phyloP scores from a whole-genome alignment of 805 yeast species.

The Hanseniaspora lachancei region DNA sequence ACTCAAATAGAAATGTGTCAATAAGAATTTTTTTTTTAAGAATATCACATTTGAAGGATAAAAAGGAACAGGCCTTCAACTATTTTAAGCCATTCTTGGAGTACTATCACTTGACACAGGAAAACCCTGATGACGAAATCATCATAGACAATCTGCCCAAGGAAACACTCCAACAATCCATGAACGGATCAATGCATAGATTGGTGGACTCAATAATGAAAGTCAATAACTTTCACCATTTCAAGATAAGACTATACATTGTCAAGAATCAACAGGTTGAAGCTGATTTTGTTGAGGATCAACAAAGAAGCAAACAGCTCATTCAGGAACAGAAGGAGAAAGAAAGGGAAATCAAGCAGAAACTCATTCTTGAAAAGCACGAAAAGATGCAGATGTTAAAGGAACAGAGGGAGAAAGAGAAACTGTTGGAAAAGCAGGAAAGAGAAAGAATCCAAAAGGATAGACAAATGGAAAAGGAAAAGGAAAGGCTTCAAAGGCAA shows the following conservation, averaged over 20 bases:
- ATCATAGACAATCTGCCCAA: conserved; percentile 2
- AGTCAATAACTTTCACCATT: conserved; percentile 46
- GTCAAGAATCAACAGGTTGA: conserved; percentile 56
- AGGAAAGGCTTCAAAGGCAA: conserved; percentile 10
- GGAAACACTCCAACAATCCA: conserved; percentile 4
- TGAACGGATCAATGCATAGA: conserved; percentile 13
- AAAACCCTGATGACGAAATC: neutral
- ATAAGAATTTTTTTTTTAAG: conserved; percentile 8
- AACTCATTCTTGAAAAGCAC: conserved; percentile 19
- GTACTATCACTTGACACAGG: neutral
- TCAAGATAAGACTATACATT: conserved; percentile 67
- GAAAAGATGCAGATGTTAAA: conserved; percentile 17
- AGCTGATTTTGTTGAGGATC: conserved; percentile 26
- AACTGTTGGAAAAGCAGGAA: conserved; percentile 18
- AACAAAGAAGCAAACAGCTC: conserved; percentile 14
- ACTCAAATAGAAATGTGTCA: conserved; percentile 1
- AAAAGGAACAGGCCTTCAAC: neutral
- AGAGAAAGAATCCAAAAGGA: conserved; percentile 17
- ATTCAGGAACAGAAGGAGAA: neutral
- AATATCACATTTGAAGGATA: neutral
- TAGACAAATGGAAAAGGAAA: conserved; percentile 13
- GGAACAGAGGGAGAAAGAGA: conserved; percentile 17
- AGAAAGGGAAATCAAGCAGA: conserved; percentile 13
- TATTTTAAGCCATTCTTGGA: neutral
- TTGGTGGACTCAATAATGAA: conserved; percentile 1